Base-by-base conservation (phyloP, 306 rosid genomes). In the Vigna angularis region DNA sequence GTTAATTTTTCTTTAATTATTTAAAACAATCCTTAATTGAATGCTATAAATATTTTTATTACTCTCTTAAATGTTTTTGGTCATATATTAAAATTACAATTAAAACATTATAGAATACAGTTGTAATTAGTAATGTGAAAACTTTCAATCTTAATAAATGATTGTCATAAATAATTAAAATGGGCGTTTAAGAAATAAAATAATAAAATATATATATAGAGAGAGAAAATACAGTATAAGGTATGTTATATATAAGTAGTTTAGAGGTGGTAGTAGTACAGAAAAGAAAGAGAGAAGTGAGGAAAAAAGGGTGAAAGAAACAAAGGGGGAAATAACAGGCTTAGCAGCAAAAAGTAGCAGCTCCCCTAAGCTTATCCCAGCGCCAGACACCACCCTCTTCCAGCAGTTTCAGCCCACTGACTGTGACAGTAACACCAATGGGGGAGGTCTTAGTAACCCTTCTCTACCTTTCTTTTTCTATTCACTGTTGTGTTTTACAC, bases 381-480 rank as follows among this genome's bases (percentile, higher is more conserved):
- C 34, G 38, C 48, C 75, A 47, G 50, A 26, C 22, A 40, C 47
- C 1, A 62, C 14, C 47, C 56, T 34, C 61, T 76, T 64, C 4
- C 16, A 11, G 48, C 32, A 76, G 8, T 18, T 24, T 68, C 5
- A 57, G 51, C 48, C 69, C 69, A 30, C 10, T 7, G 11, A 30
- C 34, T 30, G 34, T 30, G 5, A 30, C 34, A 30, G 59, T 56
- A 53, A 53, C 67, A 69, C 68, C 47, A 66, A 89, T 87, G 93
- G 90, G 89, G 18, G 90, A 89, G 90, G 91, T 89, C 28, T 52
- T 47, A 82, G 16, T 36, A n/a, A 52, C 50, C 9, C 17, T 75
- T 26, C 40, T 47, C 63, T 45, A 16, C 3, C 71, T 57, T 15
- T 79, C 49, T 17, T 76, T 72, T 32, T 62, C 20, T 9, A 55